Evolutionary conservation across 116 monocot species (phyloP), one percentile per base, ranked within the genome.

Genomic region (Cymodocea nodosa): DNA sequence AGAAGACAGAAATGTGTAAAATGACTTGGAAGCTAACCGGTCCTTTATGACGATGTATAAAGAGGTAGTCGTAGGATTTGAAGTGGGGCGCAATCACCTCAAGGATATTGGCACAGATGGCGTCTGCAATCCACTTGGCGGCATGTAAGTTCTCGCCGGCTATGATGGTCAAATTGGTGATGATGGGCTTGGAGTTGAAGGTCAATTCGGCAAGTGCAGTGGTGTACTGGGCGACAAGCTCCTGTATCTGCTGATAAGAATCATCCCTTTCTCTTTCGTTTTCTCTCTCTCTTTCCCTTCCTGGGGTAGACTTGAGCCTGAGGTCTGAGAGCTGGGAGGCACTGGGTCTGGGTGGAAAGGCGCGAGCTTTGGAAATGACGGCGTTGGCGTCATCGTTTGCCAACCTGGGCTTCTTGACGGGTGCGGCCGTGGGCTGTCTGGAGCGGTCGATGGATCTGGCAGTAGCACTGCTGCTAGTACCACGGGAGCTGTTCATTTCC

Each of bases 181-280:
- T 98, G 62, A 98, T 98, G 18, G 92, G 92, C 77, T 98, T 98
- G 8, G 98, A 98, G 73, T 98, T 98, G 82, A 98, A 85, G 15
- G 98, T 98, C 34, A 98, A 83, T 75, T 98, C 98, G 23, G 89
- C 80, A 5, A 98, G 79, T 6, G 98, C 98, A 18, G 80, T 74
- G 82, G 71, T 89, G 77, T 98, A 98, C 77, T 86, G 92, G 25
- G 66, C 74, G 51, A 89, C 66, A 23, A 98, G 77, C 82, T 98
- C 98, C 62, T 87, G 75, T 65, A 68, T 56, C 59, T 71, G 77
- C 68, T 68, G 79, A 23, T 64, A 18, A 15, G 12, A 51, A 2
- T 67, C 71, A 52, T 80, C 75, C 66, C 67, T 70, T 65, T 74
- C 71, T 56, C 68, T 68, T 13, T 63, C 66, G 30, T 30, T 30